Base-by-base conservation (phyloP, 108 stramenopile species). In the Stephanodiscus minutulus region DNA sequence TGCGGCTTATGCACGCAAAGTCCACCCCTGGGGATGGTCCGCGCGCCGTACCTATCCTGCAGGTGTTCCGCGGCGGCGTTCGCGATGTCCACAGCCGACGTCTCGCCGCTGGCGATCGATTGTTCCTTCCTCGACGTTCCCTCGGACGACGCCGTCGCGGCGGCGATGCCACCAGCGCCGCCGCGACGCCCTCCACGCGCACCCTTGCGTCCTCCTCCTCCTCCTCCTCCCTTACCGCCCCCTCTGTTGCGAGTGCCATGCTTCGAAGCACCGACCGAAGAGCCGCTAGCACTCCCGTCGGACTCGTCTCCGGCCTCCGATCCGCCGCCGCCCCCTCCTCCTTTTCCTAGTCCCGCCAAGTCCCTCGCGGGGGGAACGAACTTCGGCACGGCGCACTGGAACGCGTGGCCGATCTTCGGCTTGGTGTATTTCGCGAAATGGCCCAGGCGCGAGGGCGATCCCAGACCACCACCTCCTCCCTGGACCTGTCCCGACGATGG, bases 351-450 rank as follows among this genome's bases (percentile, higher is more conserved):
- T n/a, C 18, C 54, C 28, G 15, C 54, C 9, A 13, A 18, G 29
- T 44, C 12, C 65, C 41, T 21, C 35, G 35, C 36, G 21, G 39
- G 33, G n/a, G 70, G 70, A 25, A 61, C 46, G 28, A 50, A 77
- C 31, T 65, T 61, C 12, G 77, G 70, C 2, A 77, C 77, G 28
- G 64, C 70, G 58, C 77, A 77, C 44, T 77, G 77, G 59, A 55
- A 77, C 39, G 63, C 63, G 15, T 70, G 64, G 5, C 77, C 77
- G 18, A 77, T 60, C 53, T 71, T 77, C 28, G 77, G 77, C 50
- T 77, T 77, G 58, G 68, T 77, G 37, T 77, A 77, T 61, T 77
- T 77, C 47, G 77, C 64, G 47, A 70, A 77, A 29, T 77, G 70
- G 8, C 77, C 77, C 13, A 58, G 64, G 56, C 76, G 68, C 3